Base-by-base conservation (phyloP, 176 grass and related monocot species). In the Carex littledalei region DNA sequence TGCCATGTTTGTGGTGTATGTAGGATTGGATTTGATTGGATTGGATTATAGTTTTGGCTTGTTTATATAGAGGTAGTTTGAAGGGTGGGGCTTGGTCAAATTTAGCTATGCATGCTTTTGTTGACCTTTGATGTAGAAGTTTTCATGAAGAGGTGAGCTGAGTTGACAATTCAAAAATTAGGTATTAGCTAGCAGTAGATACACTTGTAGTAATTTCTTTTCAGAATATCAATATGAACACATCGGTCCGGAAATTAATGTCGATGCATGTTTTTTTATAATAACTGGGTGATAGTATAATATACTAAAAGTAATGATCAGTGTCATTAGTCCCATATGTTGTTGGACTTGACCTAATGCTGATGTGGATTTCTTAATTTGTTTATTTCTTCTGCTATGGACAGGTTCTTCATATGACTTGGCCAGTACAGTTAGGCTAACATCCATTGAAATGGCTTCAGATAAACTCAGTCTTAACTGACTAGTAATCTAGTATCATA, bases 1-100 rank as follows among this genome's bases (percentile, higher is more conserved):
- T 58, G 87, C 90, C 94, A 97, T 97, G 7, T 22, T 62, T 66
- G 62, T 67, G 81, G 58, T 84, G 63, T 62, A 18, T 62, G 16
- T 63, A 81, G 52, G 66, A 74, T 74, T 52, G 16, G 3, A 3
- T 76, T 53, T 3, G 9, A 76, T 76, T 72, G 13, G 67, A 41
- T 41, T 52, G 31, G 56, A 26, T 81, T 81, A 45, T 47, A 11
- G 67, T 69, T 21, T 81, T 45, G 4, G 79, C 3, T 63, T 81
- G 57, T 63, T 81, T 81, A 79, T 79, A 81, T 81, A 62, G 79
- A 63, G 18, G 1, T 18, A 59, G 57, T 3, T 69, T 69, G 14
- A 41, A 34, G 37, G 68, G 18, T n/a, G 17, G 47, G 21, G 72
- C 43, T 26, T 53, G 10, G 70, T 49, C n/a, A 52, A 45, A n/a